phyloP scores from a whole-genome alignment of 2,329 filamentous ascomycete species.

The Botryotinia convoluta region DNA sequence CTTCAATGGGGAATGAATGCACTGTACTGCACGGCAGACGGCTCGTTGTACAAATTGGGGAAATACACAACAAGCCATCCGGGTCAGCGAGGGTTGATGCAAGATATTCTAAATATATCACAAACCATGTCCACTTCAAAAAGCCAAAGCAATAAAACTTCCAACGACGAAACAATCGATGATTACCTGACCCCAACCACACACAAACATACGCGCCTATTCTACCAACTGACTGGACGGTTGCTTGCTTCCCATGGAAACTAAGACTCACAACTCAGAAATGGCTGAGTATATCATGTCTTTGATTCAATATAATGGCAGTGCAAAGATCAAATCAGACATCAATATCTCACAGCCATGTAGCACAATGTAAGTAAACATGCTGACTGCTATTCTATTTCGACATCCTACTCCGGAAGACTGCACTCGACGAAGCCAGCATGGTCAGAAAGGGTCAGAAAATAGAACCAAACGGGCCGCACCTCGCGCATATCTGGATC shows the following conservation, averaged over 20 bases:
- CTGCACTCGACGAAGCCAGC: neutral
- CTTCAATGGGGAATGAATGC: neutral
- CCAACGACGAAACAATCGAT: conserved; percentile 9
- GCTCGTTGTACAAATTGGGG: conserved; percentile 17
- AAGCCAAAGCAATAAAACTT: neutral
- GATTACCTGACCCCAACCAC: neutral
- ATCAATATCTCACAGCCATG: neutral
- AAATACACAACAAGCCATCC: conserved; percentile 11
- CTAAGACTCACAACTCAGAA: neutral
- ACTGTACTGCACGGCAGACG: neutral
- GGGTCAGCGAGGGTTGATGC: neutral
- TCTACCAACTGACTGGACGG: neutral
- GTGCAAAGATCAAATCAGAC: conserved; percentile 12
- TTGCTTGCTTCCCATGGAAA: neutral
- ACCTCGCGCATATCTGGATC: conserved; percentile 16
- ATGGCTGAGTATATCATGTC: conserved; percentile 13
- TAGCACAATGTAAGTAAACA: neutral
- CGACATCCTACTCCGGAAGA: neutral
- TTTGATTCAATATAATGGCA: neutral
- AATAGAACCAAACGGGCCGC: conserved; percentile 16
- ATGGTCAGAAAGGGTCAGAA: neutral
- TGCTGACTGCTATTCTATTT: conserved; percentile 15
- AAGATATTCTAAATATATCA: conserved; percentile 13
- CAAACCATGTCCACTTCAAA: neutral
- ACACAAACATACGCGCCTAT: conserved; percentile 10